These are phyloP conservation scores for Zarea fungicola DNA, from an alignment of 2,329 filamentous ascomycete species.

Conservation along the genomic window DNA sequence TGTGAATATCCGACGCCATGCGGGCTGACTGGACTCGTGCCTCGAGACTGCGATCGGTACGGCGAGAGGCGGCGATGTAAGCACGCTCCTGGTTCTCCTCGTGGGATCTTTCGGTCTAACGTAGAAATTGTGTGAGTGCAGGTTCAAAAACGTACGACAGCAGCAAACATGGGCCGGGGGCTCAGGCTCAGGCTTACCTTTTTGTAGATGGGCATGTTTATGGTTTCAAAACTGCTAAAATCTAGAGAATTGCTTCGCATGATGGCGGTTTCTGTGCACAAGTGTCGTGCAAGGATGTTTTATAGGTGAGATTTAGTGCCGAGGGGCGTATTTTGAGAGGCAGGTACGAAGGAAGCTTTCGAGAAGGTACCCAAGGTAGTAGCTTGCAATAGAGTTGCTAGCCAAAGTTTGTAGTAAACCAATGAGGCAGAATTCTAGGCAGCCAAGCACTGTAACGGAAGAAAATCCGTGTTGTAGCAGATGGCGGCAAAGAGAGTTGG, in stretches of 20 bases:
- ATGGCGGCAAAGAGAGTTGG: too few relatives aligned
- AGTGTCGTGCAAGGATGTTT: background rate
- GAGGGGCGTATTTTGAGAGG: background rate
- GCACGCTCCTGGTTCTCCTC: slow-evolving; percentile 83
- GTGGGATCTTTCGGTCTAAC: slow-evolving; percentile 66
- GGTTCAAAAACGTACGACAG: background rate
- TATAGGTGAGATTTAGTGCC: background rate
- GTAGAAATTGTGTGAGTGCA: background rate
- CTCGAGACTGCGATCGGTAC: slow-evolving; percentile 81
- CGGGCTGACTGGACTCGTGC: slow-evolving; percentile 82
- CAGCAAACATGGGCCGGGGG: background rate
- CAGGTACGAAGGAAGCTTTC: background rate
- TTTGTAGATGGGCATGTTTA: background rate
- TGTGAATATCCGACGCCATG: slow-evolving; percentile 86
- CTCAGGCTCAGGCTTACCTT: slow-evolving; percentile 4
- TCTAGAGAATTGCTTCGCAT: slow-evolving; percentile 10
- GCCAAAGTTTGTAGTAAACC: too few relatives aligned
- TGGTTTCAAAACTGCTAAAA: slow-evolving; percentile 9
- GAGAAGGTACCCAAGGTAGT: background rate
- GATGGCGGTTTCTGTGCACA: background rate
- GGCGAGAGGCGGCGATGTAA: slow-evolving; percentile 84
- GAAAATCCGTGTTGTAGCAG: too few relatives aligned
- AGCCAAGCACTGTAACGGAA: too few relatives aligned
- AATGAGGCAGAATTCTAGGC: too few relatives aligned
- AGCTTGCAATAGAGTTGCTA: too few relatives aligned